Percentiles rank a stretch among this genome's conserved stretches.
These are phyloP conservation scores for Dothidotthia symphoricarpi DNA, from an alignment of 2,329 filamentous ascomycete species.

Conservation along the genomic window DNA sequence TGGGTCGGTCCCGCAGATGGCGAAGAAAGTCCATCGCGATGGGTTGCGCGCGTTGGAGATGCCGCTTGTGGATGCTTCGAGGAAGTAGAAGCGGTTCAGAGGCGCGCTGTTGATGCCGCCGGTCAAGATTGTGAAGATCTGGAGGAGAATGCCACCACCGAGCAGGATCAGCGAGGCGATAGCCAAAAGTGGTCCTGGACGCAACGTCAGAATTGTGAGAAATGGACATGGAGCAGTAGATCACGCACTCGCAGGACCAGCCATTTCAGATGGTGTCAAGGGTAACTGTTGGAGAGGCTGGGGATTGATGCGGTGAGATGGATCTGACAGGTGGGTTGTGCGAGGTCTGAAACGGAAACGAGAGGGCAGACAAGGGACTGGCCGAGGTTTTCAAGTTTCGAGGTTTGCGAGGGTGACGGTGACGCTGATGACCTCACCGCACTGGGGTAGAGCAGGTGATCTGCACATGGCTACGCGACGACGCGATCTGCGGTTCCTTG, in stretches of 20 bases:
- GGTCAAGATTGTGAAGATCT: slow-evolving; percentile 65
- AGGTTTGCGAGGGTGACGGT: no score
- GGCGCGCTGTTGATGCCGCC: slow-evolving; percentile 57
- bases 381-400: no score
- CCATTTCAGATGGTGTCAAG: slow-evolving; percentile 4
- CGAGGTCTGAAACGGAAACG: slow-evolving; percentile 2
- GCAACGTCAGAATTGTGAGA: not conserved
- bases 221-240: slow-evolving; percentile 1
- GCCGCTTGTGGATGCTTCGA: slow-evolving; percentile 71
- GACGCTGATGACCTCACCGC: no score
- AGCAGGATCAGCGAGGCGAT: slow-evolving; percentile 61
- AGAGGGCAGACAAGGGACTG: no score
- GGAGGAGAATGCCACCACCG: slow-evolving; percentile 60
- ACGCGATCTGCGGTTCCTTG: no score
- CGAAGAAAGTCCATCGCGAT: slow-evolving; percentile 90
- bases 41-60: slow-evolving; percentile 57
- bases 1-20: slow-evolving; percentile 64
- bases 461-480: no score
- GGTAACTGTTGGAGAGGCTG: not conserved
- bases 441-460: no score
- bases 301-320: no score
- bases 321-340: slow-evolving; percentile 1
- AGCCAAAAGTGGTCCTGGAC: slow-evolving; percentile 55
- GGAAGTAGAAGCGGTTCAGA: slow-evolving; percentile 78
- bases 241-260: slow-evolving; percentile 19